Base-by-base conservation (phyloP, 2,329 filamentous ascomycete species). In the Fusarium algeriense region DNA sequence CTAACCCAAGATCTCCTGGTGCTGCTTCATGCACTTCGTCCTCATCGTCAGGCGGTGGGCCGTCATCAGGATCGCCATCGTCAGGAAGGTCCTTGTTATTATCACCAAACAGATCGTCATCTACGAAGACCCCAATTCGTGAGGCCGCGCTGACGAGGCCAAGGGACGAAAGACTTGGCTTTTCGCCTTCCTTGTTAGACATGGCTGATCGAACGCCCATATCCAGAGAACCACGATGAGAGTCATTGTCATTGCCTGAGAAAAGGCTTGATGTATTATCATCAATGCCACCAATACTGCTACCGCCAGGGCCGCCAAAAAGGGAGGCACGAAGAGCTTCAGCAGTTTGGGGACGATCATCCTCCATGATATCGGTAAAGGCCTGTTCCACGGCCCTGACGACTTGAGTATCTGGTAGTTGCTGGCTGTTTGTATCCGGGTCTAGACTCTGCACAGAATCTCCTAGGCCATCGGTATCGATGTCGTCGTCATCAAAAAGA, bases 381-480 rank as follows among this genome's bases (percentile, higher is more conserved):
- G 95, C 96, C 71, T 93, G 90, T 79, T 98, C 95, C 88, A 99
- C 95, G 6, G 94, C 95, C 81, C 97, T 90, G 9, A 99, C 94
- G 32, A 98, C 92, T 65, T 91, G 88, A 1, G 88, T 92, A 76
- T 97, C 92, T 9, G 92, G 91, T 1, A 85, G 85, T 63, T 85
- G 86, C 13, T 87, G 85, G n/a, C 83, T 84, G 13, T 68, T 60
- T 11, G 70, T 45, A 44, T 94, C 92, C 49, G 91, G 91, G 26
- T 95, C 93, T 12, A 97, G 83, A 73, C 94, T 97, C 55, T 94
- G 88, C 1, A 93, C 88, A 3, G 95, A 98, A 69, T 90, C 89
- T 40, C 81, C 82, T 77, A 93, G 86, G 48, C 87, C 88, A 73
- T 97, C 90, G 37, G 89, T 89, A 48, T 96, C 94, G 30, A 85